A percentile compares a stretch with the other conserved stretches of the same genome.
These are phyloP conservation scores for Macrophomina phaseolina DNA, from an alignment of 2,329 filamentous ascomycete species.

Conservation along the genomic window DNA sequence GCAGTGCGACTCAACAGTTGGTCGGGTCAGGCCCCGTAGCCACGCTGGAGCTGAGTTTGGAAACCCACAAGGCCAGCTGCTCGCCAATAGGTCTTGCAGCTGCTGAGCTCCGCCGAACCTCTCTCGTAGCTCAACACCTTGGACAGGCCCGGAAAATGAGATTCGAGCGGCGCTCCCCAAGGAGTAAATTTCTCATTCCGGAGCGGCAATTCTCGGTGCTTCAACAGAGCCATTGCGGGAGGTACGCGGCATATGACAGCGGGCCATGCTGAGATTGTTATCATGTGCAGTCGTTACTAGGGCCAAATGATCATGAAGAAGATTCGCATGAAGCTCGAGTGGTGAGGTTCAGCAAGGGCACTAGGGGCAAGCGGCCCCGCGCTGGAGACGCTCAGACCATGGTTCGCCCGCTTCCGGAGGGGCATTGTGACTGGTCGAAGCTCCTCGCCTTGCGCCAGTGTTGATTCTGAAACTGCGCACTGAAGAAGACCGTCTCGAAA, in stretches of 20 bases:
- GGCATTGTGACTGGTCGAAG: not conserved
- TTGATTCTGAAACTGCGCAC: not conserved
- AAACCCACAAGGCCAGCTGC: too few relatives aligned
- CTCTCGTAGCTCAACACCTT: too few relatives aligned
- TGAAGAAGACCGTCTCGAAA: not conserved
- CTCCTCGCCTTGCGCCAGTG: not conserved
- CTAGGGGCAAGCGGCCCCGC: not conserved
- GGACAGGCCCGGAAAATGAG: too few relatives aligned
- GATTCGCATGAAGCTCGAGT: conserved; percentile 2
- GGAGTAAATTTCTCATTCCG: not conserved
- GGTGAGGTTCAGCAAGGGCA: conserved; percentile 23
- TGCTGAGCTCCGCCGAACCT: too few relatives aligned
- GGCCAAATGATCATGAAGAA: not conserved
- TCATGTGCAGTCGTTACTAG: not conserved
- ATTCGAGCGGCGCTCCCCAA: too few relatives aligned
- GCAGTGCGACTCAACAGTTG: too few relatives aligned
- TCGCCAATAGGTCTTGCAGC: too few relatives aligned
- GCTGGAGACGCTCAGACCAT: conserved; percentile 4
- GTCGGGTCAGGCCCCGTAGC: too few relatives aligned
- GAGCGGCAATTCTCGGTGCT: not conserved
- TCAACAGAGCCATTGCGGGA: not conserved
- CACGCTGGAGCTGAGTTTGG: too few relatives aligned
- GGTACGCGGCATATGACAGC: not conserved
- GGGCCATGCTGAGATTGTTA: not conserved
- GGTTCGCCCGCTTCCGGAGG: not conserved